A percentile compares a stretch with the other conserved stretches of the same genome.
Conservation (phyloP, 2,329 filamentous ascomycete genomes). For the Dendryphion nanum region DNA sequence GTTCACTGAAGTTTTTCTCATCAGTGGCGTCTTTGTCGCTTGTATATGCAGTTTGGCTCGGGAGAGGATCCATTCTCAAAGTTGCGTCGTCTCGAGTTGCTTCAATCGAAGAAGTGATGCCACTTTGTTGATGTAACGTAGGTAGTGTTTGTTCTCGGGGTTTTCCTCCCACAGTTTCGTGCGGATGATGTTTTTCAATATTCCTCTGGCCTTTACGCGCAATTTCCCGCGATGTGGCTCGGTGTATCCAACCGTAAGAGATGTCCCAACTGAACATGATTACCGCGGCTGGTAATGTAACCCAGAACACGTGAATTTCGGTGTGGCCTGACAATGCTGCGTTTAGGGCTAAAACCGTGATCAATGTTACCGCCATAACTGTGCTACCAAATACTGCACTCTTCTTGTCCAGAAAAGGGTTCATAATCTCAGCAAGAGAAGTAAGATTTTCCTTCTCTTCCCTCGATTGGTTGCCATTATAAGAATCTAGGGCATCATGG, state of each 20-base stretch:
- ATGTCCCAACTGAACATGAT: conserved; percentile 70
- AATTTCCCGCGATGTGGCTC: conserved; percentile 62
- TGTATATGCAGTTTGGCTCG: no score
- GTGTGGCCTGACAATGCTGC: conserved; percentile 54
- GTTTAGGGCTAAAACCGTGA: conserved; percentile 66
- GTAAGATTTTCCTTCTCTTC: conserved; percentile 55
- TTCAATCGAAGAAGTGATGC: background rate
- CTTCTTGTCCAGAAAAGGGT: conserved; percentile 68
- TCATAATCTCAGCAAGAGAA: conserved; percentile 71
- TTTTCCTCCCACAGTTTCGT: no score
- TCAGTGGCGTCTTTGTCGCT: background rate
- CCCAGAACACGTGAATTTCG: conserved; percentile 62
- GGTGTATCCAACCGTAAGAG: conserved; percentile 60
- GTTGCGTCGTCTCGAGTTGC: background rate
- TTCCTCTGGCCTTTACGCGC: conserved; percentile 55
- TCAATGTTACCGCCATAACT: conserved; percentile 66
- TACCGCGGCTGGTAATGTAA: conserved; percentile 67
- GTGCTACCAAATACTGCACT: conserved; percentile 64
- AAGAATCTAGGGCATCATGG: conserved; percentile 54
- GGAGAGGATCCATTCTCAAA: background rate
- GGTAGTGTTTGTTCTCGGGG: background rate
- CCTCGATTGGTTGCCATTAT: conserved; percentile 46
- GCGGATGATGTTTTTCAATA: background rate
- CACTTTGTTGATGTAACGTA: background rate
- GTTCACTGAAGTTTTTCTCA: background rate